Conservation (phyloP, 1,284 basidiomycete species). For the Rhodotorula sp. region DNA sequence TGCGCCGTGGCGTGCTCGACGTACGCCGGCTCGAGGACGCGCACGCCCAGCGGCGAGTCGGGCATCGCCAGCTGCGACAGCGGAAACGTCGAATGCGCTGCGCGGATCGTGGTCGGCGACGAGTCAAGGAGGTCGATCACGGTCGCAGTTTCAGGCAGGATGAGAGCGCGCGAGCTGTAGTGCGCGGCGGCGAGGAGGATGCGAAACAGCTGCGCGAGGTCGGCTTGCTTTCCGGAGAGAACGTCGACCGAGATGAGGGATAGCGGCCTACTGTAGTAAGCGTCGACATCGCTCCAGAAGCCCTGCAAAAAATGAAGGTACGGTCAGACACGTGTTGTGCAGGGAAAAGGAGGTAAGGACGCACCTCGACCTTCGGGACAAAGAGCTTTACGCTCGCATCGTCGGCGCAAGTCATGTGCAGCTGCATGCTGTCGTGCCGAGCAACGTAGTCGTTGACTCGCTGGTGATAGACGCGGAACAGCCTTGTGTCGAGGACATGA, state of each 20-base stretch:
- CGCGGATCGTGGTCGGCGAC: conserved; percentile 4
- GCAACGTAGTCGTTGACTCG: neutral
- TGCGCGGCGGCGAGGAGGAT: conserved; percentile 25
- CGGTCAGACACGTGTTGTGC: no score
- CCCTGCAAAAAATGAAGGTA: conserved; percentile 15
- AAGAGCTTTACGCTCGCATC: conserved; percentile 26
- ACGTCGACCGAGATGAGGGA: conserved; percentile 25
- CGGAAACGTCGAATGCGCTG: conserved; percentile 23
- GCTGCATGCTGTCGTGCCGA: conserved; percentile 7
- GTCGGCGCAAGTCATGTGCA: conserved; percentile 37
- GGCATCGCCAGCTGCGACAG: conserved; percentile 16
- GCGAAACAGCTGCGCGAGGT: conserved; percentile 16
- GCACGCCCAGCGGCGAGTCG: conserved; percentile 8
- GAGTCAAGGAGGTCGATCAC: conserved; percentile 15
- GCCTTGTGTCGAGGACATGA: conserved; percentile 19
- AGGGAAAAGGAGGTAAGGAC: neutral
- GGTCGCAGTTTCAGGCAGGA: conserved; percentile 14
- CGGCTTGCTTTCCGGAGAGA: conserved; percentile 4
- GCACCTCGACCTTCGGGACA: conserved; percentile 23
- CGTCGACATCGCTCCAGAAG: conserved; percentile 42
- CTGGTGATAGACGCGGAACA: conserved; percentile 25
- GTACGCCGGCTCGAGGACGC: conserved; percentile 34
- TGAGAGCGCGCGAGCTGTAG: conserved; percentile 22
- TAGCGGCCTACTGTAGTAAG: conserved; percentile 35
- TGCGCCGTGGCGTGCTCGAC: conserved; percentile 11